Conservation (phyloP, 345 rosid genomes). For the Aquilaria yunnanensis region DNA sequence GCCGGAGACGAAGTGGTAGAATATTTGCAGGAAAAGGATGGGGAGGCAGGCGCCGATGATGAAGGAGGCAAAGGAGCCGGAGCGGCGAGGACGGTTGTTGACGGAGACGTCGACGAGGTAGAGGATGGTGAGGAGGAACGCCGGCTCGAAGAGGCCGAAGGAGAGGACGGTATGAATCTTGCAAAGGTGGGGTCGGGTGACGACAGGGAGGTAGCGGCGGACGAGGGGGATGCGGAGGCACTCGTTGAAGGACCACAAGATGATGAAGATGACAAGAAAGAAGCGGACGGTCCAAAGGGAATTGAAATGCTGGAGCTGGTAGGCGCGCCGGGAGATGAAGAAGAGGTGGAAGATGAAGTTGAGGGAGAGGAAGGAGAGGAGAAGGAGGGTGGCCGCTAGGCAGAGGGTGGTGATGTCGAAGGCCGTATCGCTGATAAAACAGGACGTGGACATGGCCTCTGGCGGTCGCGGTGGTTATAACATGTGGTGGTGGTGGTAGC, state of each 20-base stretch:
- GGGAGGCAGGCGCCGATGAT: constrained; percentile 45
- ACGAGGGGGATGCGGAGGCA: constrained; percentile 39
- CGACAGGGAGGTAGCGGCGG: constrained; percentile 21
- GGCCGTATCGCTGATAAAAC: constrained; percentile 17
- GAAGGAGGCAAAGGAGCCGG: constrained; percentile 28
- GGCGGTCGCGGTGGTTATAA: no score
- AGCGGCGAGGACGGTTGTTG: constrained; percentile 27
- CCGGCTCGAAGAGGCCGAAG: constrained; percentile 54
- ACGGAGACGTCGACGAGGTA: constrained; percentile 52
- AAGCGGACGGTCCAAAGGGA: constrained; percentile 60
- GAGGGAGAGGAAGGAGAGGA: constrained; percentile 41
- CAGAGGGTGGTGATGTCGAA: constrained; percentile 32
- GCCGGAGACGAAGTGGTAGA: constrained; percentile 19
- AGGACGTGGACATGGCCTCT: constrained; percentile 12
- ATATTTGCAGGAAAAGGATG: constrained; percentile 27
- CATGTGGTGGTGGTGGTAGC: no score
- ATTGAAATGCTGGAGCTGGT: constrained; percentile 38
- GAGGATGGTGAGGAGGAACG: constrained; percentile 45
- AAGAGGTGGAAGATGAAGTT: constrained; percentile 38
- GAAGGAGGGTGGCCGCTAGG: constrained; percentile 25
- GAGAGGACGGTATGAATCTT: constrained; percentile 41
- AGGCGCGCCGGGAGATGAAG: constrained; percentile 34
- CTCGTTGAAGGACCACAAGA: constrained; percentile 42
- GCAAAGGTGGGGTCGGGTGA: constrained; percentile 27
- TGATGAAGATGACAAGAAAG: constrained; percentile 39